Evolutionary conservation across 441 rosid species (phyloP).

Genomic region (Euphorbia corollata): DNA sequence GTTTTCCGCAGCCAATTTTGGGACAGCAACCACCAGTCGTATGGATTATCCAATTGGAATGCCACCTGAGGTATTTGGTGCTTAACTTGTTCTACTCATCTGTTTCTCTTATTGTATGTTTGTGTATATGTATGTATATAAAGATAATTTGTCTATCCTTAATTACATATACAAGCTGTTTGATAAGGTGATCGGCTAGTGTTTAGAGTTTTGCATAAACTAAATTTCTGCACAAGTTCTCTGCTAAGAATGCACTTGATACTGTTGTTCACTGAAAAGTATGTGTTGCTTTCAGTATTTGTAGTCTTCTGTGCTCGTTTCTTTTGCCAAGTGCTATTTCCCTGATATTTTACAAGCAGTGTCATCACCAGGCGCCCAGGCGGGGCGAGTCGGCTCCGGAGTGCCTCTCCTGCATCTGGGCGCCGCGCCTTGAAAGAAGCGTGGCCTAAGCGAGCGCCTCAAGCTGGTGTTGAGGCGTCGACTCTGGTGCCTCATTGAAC

Average conservation of each 20-base stretch:
- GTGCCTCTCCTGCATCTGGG: too few relatives aligned
- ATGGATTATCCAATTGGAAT: slow-evolving; percentile 64
- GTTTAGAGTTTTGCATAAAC: slow-evolving; percentile 1
- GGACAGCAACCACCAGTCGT: slow-evolving; percentile 25
- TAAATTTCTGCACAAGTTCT: not conserved
- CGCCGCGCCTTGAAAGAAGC: too few relatives aligned
- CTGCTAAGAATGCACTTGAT: too few relatives aligned
- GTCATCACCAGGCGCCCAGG: too few relatives aligned
- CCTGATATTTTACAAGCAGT: not conserved
- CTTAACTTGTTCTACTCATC: slow-evolving; percentile 5
- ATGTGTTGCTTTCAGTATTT: not conserved
- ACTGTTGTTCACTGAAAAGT: not conserved
- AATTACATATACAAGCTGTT: not conserved
- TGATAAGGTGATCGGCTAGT: slow-evolving; percentile 4
- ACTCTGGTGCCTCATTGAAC: too few relatives aligned
- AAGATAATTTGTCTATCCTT: slow-evolving; percentile 10
- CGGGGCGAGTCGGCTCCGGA: too few relatives aligned
- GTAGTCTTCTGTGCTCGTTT: slow-evolving; percentile 1
- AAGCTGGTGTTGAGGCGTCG: too few relatives aligned
- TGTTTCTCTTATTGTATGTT: slow-evolving; percentile 1
- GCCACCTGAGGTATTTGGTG: slow-evolving; percentile 81
- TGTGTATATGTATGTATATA: slow-evolving; percentile 5
- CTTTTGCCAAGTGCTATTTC: not conserved
- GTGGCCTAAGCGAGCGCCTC: too few relatives aligned
- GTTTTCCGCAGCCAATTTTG: slow-evolving; percentile 28